Evolutionary conservation across 305 asterid genomes (phyloP), one percentile per base, ranked within the genome.

Genomic region (Euphrasia arctica): DNA sequence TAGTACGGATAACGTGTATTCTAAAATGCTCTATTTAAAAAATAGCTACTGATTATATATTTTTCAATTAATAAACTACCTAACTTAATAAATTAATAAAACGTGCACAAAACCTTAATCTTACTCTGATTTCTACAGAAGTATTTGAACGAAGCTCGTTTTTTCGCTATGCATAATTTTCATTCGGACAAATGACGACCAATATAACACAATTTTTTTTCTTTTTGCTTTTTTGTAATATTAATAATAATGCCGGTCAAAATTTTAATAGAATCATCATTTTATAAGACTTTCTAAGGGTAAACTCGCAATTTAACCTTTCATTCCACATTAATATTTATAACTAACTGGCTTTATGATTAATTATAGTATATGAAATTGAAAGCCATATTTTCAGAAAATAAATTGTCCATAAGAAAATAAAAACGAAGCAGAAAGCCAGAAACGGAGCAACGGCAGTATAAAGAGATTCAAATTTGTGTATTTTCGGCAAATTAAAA

Each of bases 391-490:
- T 39, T 39, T 39, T 8, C 12, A 12, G 13, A 11, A 47, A 47
- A 43, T 43, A 43, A 43, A 43, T 3, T 0, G 27, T 25, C 27
- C 27, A 42, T 42, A 43, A 9, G 49, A 9, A 43, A 9, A n/a
- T 45, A 2, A 45, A 45, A 4, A 45, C n/a, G 14, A 11, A 45
- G 2, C 41, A 4, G 27, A 25, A 39, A 6, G 9, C 0, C 43
- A 1, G 43, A 39, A 43, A 43, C 14, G 2, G 0, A 47, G 15
- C 52, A 47, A 47, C 52, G 18, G 52, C 52, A 47, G n/a, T 0
- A n/a, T 47, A 47, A 72, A 70, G 63, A 63, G 71, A 65, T 69
- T 69, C 69, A 36, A 36, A 51, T 54, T 55, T 52, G 52, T 67
- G 42, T 25, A 34, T 55, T 39, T 27, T 4, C 39, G 27, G 43